Evolutionary conservation across 2,329 filamentous ascomycete genomes (phyloP).

Genomic region (Cladophialophora bantiana): DNA sequence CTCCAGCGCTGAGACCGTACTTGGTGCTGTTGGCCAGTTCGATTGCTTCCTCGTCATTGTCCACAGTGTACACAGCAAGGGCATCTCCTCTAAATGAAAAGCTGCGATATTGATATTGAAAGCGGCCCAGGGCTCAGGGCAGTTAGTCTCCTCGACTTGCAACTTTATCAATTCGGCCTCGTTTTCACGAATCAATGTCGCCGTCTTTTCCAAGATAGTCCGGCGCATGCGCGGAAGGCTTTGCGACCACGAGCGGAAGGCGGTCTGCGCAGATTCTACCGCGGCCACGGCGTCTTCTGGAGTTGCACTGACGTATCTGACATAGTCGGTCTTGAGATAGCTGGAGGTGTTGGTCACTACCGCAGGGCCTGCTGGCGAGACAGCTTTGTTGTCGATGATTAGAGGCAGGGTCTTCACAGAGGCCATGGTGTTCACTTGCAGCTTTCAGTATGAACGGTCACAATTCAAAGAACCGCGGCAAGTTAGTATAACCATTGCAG

Average conservation of each 20-base stretch:
- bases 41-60: slow-evolving; percentile 69
- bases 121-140: slow-evolving; percentile 13
- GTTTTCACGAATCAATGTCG: slow-evolving; percentile 11
- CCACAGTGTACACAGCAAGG: slow-evolving; percentile 85
- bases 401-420: slow-evolving; percentile 15
- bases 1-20: slow-evolving; percentile 30
- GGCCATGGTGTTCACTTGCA: not conserved
- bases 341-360: slow-evolving; percentile 11
- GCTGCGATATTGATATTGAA: slow-evolving; percentile 11
- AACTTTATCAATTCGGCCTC: slow-evolving; percentile 8
- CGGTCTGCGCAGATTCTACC: slow-evolving; percentile 9
- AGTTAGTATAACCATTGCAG: not conserved
- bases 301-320: slow-evolving; percentile 13
- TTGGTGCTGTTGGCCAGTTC: slow-evolving; percentile 32
- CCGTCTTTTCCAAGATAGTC: slow-evolving; percentile 19
- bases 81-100: slow-evolving; percentile 48
- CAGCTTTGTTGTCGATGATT: slow-evolving; percentile 23
- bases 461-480: not conserved
- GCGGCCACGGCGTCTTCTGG: slow-evolving; percentile 8
- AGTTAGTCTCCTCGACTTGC: slow-evolving; percentile 23
- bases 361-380: slow-evolving; percentile 2
- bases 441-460: not conserved
- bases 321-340: slow-evolving; percentile 10
- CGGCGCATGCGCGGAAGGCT: slow-evolving; percentile 11
- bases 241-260: slow-evolving; percentile 17